Base-by-base conservation (phyloP, 768 basidiomycete species). In the Boletus rufocinnamomeus region DNA sequence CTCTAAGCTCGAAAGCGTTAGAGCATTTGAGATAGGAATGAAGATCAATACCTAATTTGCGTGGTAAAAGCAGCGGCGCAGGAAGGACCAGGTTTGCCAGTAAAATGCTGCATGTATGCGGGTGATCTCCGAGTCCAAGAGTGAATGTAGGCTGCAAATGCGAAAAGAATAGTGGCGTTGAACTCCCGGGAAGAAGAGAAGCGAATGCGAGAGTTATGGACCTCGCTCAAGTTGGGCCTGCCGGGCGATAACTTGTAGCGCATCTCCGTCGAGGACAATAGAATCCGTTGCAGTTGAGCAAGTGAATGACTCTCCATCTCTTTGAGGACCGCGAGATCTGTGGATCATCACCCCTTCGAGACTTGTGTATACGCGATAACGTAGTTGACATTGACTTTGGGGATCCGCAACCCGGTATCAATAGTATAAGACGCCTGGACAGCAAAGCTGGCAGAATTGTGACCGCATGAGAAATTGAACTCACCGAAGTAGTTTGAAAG, bases 381-480 rank as follows among this genome's bases (percentile, higher is more conserved):
- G 46, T 19, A 52, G 46, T 10, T 38, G 32, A 41, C 17, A n/a
- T 32, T 41, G 50, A 28, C 50, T 23, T 53, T 50, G 50, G 38
- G 17, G 14, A 48, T 48, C 41, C 55, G 27, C 30, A 44, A 52
- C 49, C 16, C 57, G 65, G 62, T 50, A 40, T 38, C 65, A 54
- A 67, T 60, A 53, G 23, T 21, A 44, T 46, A 44, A 37, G 44
- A 37, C 52, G n/a, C 43, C 48, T 43, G 41, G 43, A 53, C 41
- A 51, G 37, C 46, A 46, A 54, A 50, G 38, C 50, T 62, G n/a
- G 56, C 23, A 57, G 41, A 52, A 19, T 50, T 48, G 35, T 48
- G 49, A 54, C 54, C 35, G 52, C 52, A 49, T 49, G 28, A 57
- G 55, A 57, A 52, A 55, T 48, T 57, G 62, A 67, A 60, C 52